A percentile compares a stretch with the other conserved stretches of the same genome.
Conservation (phyloP, 331 rosid species). For the Malus hybrid region DNA sequence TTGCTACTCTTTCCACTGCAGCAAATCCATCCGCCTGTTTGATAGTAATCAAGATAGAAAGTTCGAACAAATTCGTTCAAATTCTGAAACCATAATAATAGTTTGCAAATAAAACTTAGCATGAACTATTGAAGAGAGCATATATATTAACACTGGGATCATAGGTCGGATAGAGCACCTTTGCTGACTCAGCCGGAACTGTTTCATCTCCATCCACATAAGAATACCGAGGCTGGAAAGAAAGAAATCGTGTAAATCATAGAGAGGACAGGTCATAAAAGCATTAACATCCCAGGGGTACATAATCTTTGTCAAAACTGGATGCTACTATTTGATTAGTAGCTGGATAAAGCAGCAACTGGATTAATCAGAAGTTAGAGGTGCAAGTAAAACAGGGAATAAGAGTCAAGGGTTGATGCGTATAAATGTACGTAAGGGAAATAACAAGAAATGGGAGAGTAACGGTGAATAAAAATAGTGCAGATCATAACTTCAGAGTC, state of each 20-base stretch:
- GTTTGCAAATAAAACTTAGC: not conserved
- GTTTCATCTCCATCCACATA: constrained; percentile 86
- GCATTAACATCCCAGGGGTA: not conserved
- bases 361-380: not conserved
- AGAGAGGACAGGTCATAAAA: not conserved
- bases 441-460: not conserved
- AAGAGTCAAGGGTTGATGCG: not conserved
- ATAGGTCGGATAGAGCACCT: constrained; percentile 31
- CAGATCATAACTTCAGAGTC: not conserved
- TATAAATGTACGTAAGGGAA: not conserved
- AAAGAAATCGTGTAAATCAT: constrained; percentile 6
- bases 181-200: constrained; percentile 86
- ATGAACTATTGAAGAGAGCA: not conserved
- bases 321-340: not conserved
- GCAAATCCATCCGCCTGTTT: constrained; percentile 76
- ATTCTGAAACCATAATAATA: not conserved
- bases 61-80: not conserved
- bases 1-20: constrained; percentile 68
- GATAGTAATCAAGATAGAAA: constrained; percentile 2
- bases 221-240: constrained; percentile 68
- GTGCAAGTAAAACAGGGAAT: not conserved
- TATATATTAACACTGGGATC: not conserved
- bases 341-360: not conserved
- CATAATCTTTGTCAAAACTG: not conserved
- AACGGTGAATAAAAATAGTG: not conserved